These are phyloP conservation scores for Saturnispora hagleri DNA, from an alignment of 805 yeast species.

Conservation along the genomic window DNA sequence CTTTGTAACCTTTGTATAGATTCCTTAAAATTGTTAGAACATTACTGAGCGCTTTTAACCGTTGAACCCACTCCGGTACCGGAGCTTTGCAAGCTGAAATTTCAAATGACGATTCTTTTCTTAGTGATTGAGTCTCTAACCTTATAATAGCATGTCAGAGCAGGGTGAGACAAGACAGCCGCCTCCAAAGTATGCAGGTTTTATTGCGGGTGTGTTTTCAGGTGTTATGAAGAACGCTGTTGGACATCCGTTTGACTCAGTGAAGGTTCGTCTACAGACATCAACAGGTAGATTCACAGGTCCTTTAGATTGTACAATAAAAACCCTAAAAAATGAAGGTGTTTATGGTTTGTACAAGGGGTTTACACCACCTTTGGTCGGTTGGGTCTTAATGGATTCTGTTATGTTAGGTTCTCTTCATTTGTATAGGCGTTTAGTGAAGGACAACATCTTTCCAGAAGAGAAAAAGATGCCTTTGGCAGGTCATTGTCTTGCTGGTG, in stretches of 20 bases:
- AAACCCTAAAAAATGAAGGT: constrained; percentile 71
- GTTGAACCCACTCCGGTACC: background rate
- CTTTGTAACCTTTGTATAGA: background rate
- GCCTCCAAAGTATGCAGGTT: constrained; percentile 58
- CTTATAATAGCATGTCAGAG: background rate
- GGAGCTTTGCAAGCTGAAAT: background rate
- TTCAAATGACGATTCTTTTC: background rate
- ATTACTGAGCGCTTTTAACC: background rate
- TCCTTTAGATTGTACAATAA: constrained; percentile 69
- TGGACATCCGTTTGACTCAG: constrained; percentile 90
- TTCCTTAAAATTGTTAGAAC: background rate
- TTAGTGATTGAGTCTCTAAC: background rate
- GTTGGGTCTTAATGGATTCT: constrained; percentile 92
- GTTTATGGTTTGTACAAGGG: constrained; percentile 76
- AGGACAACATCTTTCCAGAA: constrained; percentile 54
- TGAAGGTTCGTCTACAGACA: constrained; percentile 78
- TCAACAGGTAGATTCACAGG: constrained; percentile 60
- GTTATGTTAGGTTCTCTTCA: constrained; percentile 84
- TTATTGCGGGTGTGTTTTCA: constrained; percentile 80
- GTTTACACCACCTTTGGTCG: constrained; percentile 85
- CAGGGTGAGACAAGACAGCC: constrained; percentile 16
- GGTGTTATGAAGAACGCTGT: constrained; percentile 84
- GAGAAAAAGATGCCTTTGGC: constrained; percentile 55
- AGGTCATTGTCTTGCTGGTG: constrained; percentile 67
- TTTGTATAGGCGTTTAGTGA: constrained; percentile 59